phyloP scores from a whole-genome alignment of 108 stramenopile species.

The Nannochloropsis gaditana region DNA sequence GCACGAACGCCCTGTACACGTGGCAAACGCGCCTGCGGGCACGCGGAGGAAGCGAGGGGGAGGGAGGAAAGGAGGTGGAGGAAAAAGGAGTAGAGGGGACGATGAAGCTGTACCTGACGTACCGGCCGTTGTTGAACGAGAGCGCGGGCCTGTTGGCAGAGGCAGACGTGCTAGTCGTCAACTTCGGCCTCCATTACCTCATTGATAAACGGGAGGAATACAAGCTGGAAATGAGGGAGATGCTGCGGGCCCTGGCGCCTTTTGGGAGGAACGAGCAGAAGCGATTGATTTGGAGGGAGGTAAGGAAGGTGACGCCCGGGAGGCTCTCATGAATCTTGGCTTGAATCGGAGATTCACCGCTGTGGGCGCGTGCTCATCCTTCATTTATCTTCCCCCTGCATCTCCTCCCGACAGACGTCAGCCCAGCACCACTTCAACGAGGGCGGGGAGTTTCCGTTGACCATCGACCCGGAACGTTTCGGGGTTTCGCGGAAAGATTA shows the following conservation, averaged over 20 bases:
- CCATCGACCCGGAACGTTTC: not conserved
- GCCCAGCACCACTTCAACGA: constrained; percentile 11
- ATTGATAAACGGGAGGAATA: not conserved
- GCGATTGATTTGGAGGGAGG: constrained; percentile 9
- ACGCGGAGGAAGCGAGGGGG: not conserved
- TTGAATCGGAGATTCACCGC: no score
- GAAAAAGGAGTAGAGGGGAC: not conserved
- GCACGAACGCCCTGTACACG: not conserved
- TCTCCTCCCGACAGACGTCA: not conserved
- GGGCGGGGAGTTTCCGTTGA: not conserved
- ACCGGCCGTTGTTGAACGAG: not conserved
- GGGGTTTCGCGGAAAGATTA: not conserved
- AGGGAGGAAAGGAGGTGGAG: not conserved
- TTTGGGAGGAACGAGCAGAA: not conserved
- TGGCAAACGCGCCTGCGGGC: not conserved
- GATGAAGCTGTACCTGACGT: not conserved
- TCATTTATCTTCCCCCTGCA: no score
- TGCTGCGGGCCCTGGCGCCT: not conserved
- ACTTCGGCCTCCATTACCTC: not conserved
- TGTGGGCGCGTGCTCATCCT: no score
- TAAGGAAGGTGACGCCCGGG: not conserved
- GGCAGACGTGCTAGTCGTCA: not conserved
- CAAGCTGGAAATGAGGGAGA: not conserved
- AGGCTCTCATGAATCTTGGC: no score
- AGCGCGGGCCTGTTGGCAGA: not conserved